These are phyloP conservation scores for Aspergillus tamarii DNA, from an alignment of 2,329 filamentous ascomycete species.

Conservation along the genomic window DNA sequence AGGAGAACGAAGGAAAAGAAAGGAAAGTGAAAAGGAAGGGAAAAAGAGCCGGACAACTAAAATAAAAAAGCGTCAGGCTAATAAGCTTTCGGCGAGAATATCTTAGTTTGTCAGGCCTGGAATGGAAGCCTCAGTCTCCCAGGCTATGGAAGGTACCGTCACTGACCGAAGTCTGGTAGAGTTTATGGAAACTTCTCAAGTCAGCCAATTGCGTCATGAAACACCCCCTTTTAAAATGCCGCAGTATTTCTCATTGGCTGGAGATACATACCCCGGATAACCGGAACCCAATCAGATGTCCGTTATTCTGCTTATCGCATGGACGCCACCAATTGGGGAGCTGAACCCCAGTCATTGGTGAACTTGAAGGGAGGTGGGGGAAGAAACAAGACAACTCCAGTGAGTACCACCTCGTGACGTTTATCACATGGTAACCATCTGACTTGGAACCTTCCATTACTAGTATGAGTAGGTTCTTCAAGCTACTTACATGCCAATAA, in stretches of 20 bases:
- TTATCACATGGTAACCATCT: not conserved
- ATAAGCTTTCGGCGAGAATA: not conserved
- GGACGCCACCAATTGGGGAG: not conserved
- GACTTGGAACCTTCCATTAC: not conserved
- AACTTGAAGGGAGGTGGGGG: too few relatives aligned
- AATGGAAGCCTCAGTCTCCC: too few relatives aligned
- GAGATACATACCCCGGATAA: slow-evolving; percentile 7
- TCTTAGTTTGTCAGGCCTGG: not conserved
- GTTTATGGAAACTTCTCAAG: not conserved
- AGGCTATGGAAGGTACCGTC: too few relatives aligned
- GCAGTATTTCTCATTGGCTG: not conserved
- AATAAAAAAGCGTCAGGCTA: too few relatives aligned
- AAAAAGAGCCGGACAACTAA: not conserved
- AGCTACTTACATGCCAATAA: not conserved
- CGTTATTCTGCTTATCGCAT: not conserved
- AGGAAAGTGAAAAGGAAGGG: not conserved
- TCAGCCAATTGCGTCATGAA: slow-evolving; percentile 13
- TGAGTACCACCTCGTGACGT: not conserved
- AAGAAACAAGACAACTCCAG: not conserved
- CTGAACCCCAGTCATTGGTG: not conserved
- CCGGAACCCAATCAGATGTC: not conserved
- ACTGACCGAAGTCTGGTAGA: too few relatives aligned
- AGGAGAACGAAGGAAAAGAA: not conserved
- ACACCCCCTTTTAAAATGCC: not conserved
- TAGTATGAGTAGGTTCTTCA: too few relatives aligned